phyloP scores from a whole-genome alignment of 768 basidiomycete genomes.

The Xerocomus potaroensis region DNA sequence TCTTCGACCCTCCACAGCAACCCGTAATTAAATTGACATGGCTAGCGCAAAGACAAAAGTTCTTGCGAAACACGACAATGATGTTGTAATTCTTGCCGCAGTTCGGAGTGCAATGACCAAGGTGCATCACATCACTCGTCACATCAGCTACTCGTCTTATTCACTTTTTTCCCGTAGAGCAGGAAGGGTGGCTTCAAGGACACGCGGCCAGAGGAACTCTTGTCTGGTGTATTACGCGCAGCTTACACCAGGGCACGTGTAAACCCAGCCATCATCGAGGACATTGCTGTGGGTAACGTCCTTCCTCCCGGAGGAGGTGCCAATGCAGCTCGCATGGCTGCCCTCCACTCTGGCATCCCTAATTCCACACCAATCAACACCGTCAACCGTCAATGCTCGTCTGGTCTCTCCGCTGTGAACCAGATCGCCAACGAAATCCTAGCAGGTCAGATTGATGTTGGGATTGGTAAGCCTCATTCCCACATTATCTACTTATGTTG shows the following conservation, averaged over 20 bases:
- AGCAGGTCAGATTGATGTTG: conserved; percentile 81
- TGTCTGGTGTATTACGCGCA: conserved; percentile 71
- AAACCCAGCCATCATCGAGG: conserved; percentile 80
- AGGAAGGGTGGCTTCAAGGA: conserved; percentile 91
- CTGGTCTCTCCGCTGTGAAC: conserved; percentile 77
- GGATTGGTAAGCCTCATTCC: conserved; percentile 65
- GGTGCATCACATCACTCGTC: conserved; percentile 39
- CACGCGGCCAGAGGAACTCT: conserved; percentile 76
- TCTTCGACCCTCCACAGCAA: not conserved
- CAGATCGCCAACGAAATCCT: conserved; percentile 79
- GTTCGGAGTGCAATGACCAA: conserved; percentile 91
- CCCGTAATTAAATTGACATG: conserved; percentile 16
- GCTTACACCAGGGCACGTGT: conserved; percentile 64
- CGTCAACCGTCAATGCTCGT: conserved; percentile 88
- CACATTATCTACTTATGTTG: not conserved
- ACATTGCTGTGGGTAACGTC: conserved; percentile 84
- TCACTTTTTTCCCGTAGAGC: conserved; percentile 40
- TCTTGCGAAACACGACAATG: conserved; percentile 71
- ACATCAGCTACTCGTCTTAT: not conserved
- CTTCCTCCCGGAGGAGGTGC: conserved; percentile 86
- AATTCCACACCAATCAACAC: conserved; percentile 70
- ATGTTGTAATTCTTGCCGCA: conserved; percentile 88
- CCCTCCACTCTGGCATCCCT: conserved; percentile 82
- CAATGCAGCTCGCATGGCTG: conserved; percentile 77
- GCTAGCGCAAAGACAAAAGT: conserved; percentile 49